Evolutionary conservation across 495 filamentous ascomycete genomes (phyloP).

Genomic region (Aspergillus saccharolyticus): DNA sequence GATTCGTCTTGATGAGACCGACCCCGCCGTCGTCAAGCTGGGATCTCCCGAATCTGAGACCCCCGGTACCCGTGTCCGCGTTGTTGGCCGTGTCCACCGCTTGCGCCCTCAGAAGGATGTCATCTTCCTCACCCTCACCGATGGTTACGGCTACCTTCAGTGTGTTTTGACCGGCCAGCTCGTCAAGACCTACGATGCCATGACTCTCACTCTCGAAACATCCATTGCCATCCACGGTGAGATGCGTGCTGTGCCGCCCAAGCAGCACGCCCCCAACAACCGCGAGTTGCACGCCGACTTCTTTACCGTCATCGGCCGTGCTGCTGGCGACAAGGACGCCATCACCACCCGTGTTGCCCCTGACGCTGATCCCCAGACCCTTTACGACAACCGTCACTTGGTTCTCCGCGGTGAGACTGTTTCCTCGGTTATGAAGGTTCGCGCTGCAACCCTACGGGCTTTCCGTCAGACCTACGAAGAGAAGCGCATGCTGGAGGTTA

Average conservation of each 20-base stretch:
- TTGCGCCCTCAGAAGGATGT: slow-evolving; percentile 80
- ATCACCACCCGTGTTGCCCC: slow-evolving; percentile 86
- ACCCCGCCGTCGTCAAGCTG: slow-evolving; percentile 55
- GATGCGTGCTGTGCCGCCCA: slow-evolving; percentile 76
- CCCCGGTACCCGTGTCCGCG: slow-evolving; percentile 72
- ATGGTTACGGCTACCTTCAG: slow-evolving; percentile 88
- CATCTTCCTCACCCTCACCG: slow-evolving; percentile 79
- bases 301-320: slow-evolving; percentile 78
- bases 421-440: slow-evolving; percentile 87
- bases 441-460: slow-evolving; percentile 74
- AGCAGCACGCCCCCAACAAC: slow-evolving; percentile 74
- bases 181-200: slow-evolving; percentile 86
- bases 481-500: slow-evolving; percentile 74
- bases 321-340: slow-evolving; percentile 84
- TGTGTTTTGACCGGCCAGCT: slow-evolving; percentile 80
- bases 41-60: slow-evolving; percentile 45
- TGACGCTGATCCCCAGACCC: slow-evolving; percentile 73
- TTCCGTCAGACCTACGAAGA: slow-evolving; percentile 81
- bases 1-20: slow-evolving; percentile 67
- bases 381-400: slow-evolving; percentile 85
- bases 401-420: slow-evolving; percentile 85
- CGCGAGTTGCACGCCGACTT: slow-evolving; percentile 95
- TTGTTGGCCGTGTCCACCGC: slow-evolving; percentile 82
- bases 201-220: slow-evolving; percentile 84
- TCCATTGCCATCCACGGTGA: slow-evolving; percentile 84